Evolutionary conservation across 345 rosid genomes (phyloP), one percentile per base, ranked within the genome.

Genomic region (Carallia brachiata): DNA sequence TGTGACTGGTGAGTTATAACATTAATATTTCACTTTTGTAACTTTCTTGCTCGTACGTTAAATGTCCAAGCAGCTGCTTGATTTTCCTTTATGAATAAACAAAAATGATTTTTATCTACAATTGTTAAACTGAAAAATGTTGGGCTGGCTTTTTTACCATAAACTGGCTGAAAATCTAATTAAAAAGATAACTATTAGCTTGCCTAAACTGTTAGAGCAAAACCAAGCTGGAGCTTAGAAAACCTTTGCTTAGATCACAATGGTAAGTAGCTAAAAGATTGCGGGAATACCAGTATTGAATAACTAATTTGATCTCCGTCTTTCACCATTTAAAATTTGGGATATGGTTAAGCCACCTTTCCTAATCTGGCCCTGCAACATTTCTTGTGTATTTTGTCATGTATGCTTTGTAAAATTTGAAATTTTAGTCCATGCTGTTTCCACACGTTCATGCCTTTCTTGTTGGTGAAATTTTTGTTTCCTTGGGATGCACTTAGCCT

Each of bases 401-500:
- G 48, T 40, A 55, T 53, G 36, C 61, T 12, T 53, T 47, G 37
- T 10, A 19, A 13, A 32, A 36, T 36, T 39, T 27, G 19, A 17
- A 30, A 57, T 6, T 67, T 54, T 58, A 39, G 16, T 44, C 16
- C 4, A 6, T 40, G 15, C 47, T 16, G 31, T 28, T 57, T 56
- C 15, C 15, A 30, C 18, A 34, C 32, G 2, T 57, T 56, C 27
- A 30, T 59, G 65, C 34, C 56, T 60, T 28, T 55, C 13, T 18
- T 19, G 2, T n/a, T 8, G 59, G 40, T 47, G 31, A 31, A 40
- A 30, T 47, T n/a, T 47, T 16, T 19, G 15, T 56, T 27, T 44
- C 58, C 47, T 68, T 39, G 17, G 52, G 54, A 61, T 61, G 32
- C 16, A 65, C 63, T 70, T 61, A 17, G 27, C 52, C 57, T 23